Evolutionary conservation across 495 filamentous ascomycete species (phyloP), one percentile per base, ranked within the genome.

Genomic region (Xylaria intraflava): DNA sequence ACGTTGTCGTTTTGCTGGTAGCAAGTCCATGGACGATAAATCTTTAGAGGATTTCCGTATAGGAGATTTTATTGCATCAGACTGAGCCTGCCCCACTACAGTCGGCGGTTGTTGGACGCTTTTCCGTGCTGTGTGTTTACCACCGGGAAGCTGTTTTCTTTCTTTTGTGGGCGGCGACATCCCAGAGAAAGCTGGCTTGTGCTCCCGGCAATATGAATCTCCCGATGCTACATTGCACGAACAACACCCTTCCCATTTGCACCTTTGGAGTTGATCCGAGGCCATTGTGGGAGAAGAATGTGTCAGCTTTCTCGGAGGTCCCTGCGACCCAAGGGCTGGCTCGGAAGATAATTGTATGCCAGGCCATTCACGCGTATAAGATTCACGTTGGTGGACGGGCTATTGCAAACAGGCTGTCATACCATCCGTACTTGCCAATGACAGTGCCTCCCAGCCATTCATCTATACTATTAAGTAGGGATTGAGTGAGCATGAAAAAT

Each of bases 111-210:
- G 38, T 29, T 40, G 41, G 38, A 14, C 29, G 29, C 44, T 43
- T 43, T 66, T 66, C 31, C 64, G 59, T 9, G 64, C 64, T 2
- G 55, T 49, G 23, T 56, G 49, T 29, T 56, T 60, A 29, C 43
- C 54, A 31, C 43, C 54, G 27, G 61, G 27, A 46, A 66, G 58
- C 12, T 58, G 58, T 24, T 60, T 64, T 35, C 59, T 64, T 16
- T 58, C 55, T 20, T 38, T 53, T 7, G 47, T 11, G 22, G 46
- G 24, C 6, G 39, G 31, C 29, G 30, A 8, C 9, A 27, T 3
- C 7, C 51, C 33, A 31, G 51, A 38, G 11, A 17, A 17, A 17
- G 14, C n/a, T 9, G 29, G 23, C 36, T 29, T 48, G 36, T 55
- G 52, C 33, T 55, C 38, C 4, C 16, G 38, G 30, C 52, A 55